Percentiles rank a stretch among this genome's conserved stretches.
Conservation (phyloP, 495 filamentous ascomycete species). For the Venustampulla echinocandica region DNA sequence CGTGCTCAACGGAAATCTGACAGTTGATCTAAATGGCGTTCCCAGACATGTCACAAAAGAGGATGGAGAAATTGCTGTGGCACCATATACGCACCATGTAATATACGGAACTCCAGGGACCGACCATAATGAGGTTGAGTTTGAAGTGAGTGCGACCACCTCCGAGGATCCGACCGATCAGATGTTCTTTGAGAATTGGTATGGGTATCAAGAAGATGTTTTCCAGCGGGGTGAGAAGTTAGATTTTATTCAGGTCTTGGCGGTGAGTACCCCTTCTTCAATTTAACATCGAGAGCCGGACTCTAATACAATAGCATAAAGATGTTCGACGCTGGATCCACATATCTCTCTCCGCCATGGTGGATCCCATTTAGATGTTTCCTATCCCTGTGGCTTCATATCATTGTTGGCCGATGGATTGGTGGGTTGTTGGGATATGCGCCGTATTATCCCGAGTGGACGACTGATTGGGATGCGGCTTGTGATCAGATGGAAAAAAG, state of each 20-base stretch:
- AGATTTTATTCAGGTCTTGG: conserved; percentile 37
- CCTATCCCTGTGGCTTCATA: conserved; percentile 29
- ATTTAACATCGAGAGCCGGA: conserved; percentile 5
- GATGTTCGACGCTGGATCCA: conserved; percentile 41
- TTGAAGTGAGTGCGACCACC: conserved; percentile 3
- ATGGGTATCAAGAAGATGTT: conserved; percentile 41
- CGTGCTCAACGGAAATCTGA: conserved; percentile 29
- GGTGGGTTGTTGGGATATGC: conserved; percentile 43
- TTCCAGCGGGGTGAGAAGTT: conserved; percentile 31
- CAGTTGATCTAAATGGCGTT: conserved; percentile 29
- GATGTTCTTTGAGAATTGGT: conserved; percentile 49
- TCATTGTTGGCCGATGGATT: conserved; percentile 43
- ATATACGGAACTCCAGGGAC: conserved; percentile 25
- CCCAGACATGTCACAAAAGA: conserved; percentile 24
- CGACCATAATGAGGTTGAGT: conserved; percentile 4
- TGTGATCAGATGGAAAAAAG: conserved; percentile 36
- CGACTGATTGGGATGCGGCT: conserved; percentile 42
- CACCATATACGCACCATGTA: conserved; percentile 33
- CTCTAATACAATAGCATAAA: conserved; percentile 12
- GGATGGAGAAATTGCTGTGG: conserved; percentile 29
- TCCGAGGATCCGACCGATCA: conserved; percentile 26
- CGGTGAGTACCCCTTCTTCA: conserved; percentile 23
- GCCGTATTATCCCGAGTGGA: conserved; percentile 42
- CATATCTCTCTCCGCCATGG: conserved; percentile 35
- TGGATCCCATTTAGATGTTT: conserved; percentile 37